Percentiles rank a stretch among this genome's conserved stretches.
Conservation (phyloP, 2,329 filamentous ascomycete genomes). For the Colletotrichum liaoningense region DNA sequence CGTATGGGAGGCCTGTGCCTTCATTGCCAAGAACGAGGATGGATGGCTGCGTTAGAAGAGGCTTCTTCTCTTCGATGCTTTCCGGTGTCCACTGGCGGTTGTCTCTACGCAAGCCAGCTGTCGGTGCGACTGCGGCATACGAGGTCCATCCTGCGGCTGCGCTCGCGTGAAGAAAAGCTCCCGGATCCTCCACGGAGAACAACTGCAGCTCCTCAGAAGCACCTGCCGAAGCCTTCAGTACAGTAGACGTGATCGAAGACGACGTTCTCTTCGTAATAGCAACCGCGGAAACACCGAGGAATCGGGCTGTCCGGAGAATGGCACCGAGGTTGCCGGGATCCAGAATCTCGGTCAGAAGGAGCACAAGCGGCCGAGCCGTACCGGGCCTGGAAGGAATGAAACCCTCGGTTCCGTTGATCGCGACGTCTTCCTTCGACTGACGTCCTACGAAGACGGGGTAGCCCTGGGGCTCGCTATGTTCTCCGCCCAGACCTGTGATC, state of each 20-base stretch:
- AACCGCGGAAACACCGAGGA: constrained; percentile 89
- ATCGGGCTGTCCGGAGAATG: constrained; percentile 88
- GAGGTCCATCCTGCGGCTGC: constrained; percentile 82
- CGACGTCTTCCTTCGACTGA: constrained; percentile 80
- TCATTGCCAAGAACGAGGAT: constrained; percentile 88
- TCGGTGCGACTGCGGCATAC: constrained; percentile 77
- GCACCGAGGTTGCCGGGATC: constrained; percentile 93
- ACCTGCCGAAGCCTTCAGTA: constrained; percentile 89
- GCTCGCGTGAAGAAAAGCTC: constrained; percentile 77
- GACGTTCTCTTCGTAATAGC: constrained; percentile 80
- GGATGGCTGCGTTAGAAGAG: constrained; percentile 71
- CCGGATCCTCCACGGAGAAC: constrained; percentile 75
- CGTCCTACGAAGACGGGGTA: constrained; percentile 71
- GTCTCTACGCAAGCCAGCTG: constrained; percentile 46
- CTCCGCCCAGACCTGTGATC: constrained; percentile 66
- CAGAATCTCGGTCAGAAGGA: constrained; percentile 80
- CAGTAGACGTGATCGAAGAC: constrained; percentile 79
- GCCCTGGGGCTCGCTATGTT: constrained; percentile 55
- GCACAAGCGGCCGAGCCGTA: constrained; percentile 74
- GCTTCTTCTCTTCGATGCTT: constrained; percentile 61
- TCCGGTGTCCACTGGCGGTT: constrained; percentile 58
- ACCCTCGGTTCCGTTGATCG: constrained; percentile 75
- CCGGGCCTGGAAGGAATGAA: constrained; percentile 57
- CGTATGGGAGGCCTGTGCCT: constrained; percentile 76
- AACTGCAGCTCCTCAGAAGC: constrained; percentile 85